These are phyloP conservation scores for Malassezia equina DNA, from an alignment of 1,284 basidiomycete genomes.

Conservation along the genomic window DNA sequence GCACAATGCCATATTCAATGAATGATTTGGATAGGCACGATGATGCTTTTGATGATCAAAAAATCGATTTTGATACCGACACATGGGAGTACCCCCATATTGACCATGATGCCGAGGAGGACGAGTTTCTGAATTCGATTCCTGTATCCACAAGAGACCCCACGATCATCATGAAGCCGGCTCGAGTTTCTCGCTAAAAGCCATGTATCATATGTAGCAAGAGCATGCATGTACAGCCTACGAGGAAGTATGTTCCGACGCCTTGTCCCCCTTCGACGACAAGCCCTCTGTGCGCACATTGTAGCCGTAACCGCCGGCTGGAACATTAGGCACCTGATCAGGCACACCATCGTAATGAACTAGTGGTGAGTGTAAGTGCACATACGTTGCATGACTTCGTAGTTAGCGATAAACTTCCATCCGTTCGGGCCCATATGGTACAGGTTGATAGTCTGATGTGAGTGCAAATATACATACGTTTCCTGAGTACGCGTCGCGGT, in stretches of 20 bases:
- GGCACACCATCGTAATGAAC: conserved; percentile 45
- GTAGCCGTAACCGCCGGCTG: conserved; percentile 44
- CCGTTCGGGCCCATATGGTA: conserved; percentile 91
- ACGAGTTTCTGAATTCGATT: not conserved
- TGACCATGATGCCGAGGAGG: not conserved
- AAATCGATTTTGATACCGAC: not conserved
- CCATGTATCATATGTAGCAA: not conserved
- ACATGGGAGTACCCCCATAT: not conserved
- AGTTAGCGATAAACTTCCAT: conserved; percentile 51
- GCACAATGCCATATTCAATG: not conserved
- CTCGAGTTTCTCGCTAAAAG: not conserved
- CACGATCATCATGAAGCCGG: not conserved
- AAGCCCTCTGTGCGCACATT: conserved; percentile 38
- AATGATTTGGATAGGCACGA: conserved; percentile 3
- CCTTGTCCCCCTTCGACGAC: conserved; percentile 21
- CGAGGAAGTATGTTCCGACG: not conserved
- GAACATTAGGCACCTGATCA: conserved; percentile 32
- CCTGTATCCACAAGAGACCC: not conserved
- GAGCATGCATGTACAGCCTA: not conserved
- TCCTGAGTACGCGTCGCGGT: conserved; percentile 88
- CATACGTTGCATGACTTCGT: conserved; percentile 38
- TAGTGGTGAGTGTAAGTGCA: conserved; percentile 10
- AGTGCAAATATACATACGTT: conserved; percentile 26
- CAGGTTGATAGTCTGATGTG: conserved; percentile 64
- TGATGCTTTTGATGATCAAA: not conserved